These are phyloP conservation scores for Articulospora tetracladia DNA, from an alignment of 495 filamentous ascomycete genomes.

Conservation along the genomic window DNA sequence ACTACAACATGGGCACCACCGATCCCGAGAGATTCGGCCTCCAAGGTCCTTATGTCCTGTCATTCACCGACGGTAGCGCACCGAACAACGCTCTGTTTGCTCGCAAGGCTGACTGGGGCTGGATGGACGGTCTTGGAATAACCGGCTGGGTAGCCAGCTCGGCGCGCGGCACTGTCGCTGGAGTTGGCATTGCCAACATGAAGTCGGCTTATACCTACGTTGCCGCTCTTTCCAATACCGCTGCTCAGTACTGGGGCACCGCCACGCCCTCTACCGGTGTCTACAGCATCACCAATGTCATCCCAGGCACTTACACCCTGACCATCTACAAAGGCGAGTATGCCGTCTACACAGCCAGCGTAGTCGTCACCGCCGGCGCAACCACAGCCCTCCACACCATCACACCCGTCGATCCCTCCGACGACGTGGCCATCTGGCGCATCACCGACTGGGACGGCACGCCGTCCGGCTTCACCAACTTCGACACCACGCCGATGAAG, in stretches of 20 bases:
- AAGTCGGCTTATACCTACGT: neutral
- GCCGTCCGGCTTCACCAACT: neutral
- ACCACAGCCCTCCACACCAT: neutral
- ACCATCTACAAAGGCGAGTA: neutral
- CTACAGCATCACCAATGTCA: neutral
- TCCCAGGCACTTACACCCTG: neutral
- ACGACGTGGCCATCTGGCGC: neutral
- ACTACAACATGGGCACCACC: slow-evolving; percentile 1
- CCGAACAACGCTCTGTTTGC: neutral
- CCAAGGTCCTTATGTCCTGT: neutral
- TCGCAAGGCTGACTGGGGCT: neutral
- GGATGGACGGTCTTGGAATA: neutral
- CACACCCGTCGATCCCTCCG: neutral
- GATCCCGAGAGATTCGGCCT: neutral
- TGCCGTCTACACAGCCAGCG: neutral
- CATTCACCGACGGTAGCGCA: neutral
- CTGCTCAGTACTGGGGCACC: neutral
- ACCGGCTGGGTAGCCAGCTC: neutral
- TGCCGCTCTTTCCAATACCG: neutral
- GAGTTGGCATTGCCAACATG: slow-evolving; percentile 1
- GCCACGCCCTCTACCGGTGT: neutral
- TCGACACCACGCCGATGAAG: slow-evolving; percentile 1
- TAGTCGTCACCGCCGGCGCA: neutral
- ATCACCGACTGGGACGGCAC: neutral
- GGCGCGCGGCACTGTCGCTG: neutral